These are phyloP conservation scores for Leccinum pachyderme DNA, from an alignment of 1,284 basidiomycete species.

Conservation along the genomic window DNA sequence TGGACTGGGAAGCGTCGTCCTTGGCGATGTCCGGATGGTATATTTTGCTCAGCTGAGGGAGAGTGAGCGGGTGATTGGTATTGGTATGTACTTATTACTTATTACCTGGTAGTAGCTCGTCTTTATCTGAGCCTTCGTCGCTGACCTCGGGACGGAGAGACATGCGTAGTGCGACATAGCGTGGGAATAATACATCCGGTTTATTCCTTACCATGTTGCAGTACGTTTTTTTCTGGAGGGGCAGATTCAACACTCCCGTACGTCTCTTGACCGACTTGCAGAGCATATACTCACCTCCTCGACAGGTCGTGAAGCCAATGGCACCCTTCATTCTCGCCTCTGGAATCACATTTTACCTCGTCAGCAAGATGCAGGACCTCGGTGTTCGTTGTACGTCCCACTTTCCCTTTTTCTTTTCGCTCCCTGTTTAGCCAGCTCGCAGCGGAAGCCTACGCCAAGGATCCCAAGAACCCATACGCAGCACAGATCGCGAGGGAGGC, in stretches of 20 bases:
- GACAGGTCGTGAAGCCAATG: slow-evolving; percentile 64
- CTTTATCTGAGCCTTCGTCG: slow-evolving; percentile 50
- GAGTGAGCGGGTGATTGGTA: too few species aligned
- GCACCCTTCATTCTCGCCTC: slow-evolving; percentile 75
- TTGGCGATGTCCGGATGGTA: slow-evolving; percentile 48
- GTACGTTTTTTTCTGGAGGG: slow-evolving; percentile 29
- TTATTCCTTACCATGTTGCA: slow-evolving; percentile 26
- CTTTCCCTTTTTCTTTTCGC: neutral
- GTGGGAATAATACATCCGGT: slow-evolving; percentile 29
- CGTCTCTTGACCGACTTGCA: slow-evolving; percentile 2
- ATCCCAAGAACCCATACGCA: slow-evolving; percentile 78
- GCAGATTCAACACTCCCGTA: slow-evolving; percentile 31
- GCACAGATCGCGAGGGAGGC: slow-evolving; percentile 60
- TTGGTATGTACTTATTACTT: too few species aligned
- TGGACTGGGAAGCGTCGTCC: slow-evolving; percentile 39
- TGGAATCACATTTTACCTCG: slow-evolving; percentile 61
- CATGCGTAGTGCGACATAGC: slow-evolving; percentile 42
- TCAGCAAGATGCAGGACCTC: slow-evolving; percentile 60
- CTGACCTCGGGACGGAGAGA: slow-evolving; percentile 40
- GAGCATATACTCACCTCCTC: neutral
- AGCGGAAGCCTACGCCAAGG: slow-evolving; percentile 68
- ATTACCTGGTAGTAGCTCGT: slow-evolving; percentile 48
- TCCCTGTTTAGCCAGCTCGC: slow-evolving; percentile 8
- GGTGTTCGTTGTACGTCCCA: slow-evolving; percentile 65
- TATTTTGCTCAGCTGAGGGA: slow-evolving; percentile 45